Evolutionary conservation across 495 filamentous ascomycete genomes (phyloP), one percentile per base, ranked within the genome.

Genomic region (Aspergillus incahuasiensis): DNA sequence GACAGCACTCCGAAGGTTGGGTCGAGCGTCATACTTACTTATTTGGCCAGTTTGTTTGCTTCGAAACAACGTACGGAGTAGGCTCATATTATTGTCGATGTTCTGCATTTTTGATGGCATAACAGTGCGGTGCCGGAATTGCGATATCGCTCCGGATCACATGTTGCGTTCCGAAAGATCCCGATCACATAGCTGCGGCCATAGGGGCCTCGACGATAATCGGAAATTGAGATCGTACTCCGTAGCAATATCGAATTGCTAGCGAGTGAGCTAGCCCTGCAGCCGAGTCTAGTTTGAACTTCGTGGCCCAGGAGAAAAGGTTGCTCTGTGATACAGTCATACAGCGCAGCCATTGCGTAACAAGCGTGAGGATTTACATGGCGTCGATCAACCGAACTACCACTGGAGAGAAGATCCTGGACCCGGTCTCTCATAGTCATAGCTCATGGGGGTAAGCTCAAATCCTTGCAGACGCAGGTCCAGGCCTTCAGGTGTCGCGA

Each of bases 141-240:
- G 40, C 40, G 46, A 52, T 47, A 49, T 40, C 44, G 50, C 56
- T 44, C 52, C 50, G 57, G 52, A 64, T 58, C 61, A 49, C 47
- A 50, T 56, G 54, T 38, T 38, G 18, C 40, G 16, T 42, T 53
- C 61, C 61, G 61, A 46, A 46, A 54, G 42, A 39, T 45, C 34
- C 61, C 61, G 58, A 56, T 39, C 32, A 35, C 13, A 35, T 15
- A 15, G 32, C 2, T 35, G 13, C 2, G 32, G 19, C 22, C 9
- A 22, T 22, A 11, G 24, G 2, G 18, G 25, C 22, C 45, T 45
- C 1, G 15, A 46, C 19, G 43, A 46, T 24, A 40, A 40, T 40
- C n/a, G 38, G 38, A 40, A 12, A 11, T 12, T 35, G 15, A 40
- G n/a, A 40, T 18, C 13, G 6, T 35, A 3, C 32, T 5, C 9